phyloP scores from a whole-genome alignment of 108 stramenopile genomes.

The Seminavis robusta region DNA sequence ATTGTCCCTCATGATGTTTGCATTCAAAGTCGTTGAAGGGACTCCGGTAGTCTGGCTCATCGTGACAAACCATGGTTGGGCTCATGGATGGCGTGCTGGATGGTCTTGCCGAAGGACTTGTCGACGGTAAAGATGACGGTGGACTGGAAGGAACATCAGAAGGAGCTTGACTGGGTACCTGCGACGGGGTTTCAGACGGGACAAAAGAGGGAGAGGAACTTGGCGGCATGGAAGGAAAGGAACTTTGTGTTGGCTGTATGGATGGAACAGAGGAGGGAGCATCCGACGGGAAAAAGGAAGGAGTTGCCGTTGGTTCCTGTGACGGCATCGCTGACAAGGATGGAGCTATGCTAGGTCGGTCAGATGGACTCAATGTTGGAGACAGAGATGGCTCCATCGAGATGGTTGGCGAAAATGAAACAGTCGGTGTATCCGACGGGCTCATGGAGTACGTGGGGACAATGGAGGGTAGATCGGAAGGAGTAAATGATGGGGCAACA shows the following conservation, averaged over 20 bases:
- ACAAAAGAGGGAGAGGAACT: conserved; percentile 3
- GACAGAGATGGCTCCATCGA: neutral
- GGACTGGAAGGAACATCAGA: neutral
- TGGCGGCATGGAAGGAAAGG: neutral
- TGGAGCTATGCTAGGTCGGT: no score
- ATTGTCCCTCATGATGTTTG: conserved; percentile 21
- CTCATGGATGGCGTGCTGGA: conserved; percentile 1
- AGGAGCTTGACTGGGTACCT: neutral
- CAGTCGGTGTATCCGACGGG: conserved; percentile 1
- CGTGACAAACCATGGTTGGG: conserved; percentile 34
- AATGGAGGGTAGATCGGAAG: conserved; percentile 5
- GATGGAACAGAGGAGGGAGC: conserved; percentile 12
- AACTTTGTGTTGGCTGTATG: neutral
- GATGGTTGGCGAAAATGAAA: neutral
- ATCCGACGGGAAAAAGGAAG: conserved; percentile 5
- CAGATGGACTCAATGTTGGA: neutral
- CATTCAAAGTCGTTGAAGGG: conserved; percentile 37
- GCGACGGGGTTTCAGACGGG: conserved; percentile 1
- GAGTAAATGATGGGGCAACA: conserved; percentile 1
- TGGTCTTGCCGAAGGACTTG: neutral
- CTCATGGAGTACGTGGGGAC: neutral
- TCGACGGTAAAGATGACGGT: neutral
- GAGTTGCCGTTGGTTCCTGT: neutral
- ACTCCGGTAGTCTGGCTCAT: conserved; percentile 26
- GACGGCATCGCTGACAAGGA: no score